These are phyloP conservation scores for Podila minutissima DNA, from an alignment of 192 early-diverging fungal species.

Conservation along the genomic window DNA sequence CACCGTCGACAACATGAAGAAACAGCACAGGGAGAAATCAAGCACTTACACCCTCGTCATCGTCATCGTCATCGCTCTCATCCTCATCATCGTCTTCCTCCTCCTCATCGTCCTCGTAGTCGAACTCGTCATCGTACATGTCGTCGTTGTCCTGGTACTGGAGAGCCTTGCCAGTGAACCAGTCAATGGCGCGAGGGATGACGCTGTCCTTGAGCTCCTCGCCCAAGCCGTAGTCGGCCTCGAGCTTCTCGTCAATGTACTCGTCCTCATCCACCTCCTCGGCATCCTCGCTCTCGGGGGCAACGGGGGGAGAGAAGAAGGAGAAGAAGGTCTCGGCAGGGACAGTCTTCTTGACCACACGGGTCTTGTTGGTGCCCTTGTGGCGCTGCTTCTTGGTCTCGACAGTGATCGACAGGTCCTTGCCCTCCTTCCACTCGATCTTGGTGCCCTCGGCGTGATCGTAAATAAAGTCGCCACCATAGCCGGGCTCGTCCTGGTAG, in stretches of 20 bases:
- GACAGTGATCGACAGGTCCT: conserved; percentile 92
- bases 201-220: conserved; percentile 99
- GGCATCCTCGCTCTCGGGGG: conserved; percentile 68
- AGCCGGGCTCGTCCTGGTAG: conserved; percentile 84
- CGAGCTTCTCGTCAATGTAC: conserved; percentile 81
- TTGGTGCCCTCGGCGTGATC: conserved; percentile 91
- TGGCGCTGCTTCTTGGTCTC: conserved; percentile 99
- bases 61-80: conserved; percentile 60
- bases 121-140: conserved; percentile 67
- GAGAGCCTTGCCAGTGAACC: conserved; percentile 98
- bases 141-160: conserved; percentile 81
- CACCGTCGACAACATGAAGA: conserved; percentile 5
- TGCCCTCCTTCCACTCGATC: conserved; percentile 97
- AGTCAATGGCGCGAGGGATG: conserved; percentile 95
- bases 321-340: conserved; percentile 97
- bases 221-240: conserved; percentile 96
- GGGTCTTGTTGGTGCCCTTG: conserved; percentile 98
- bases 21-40: neutral
- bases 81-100: conserved; percentile 74
- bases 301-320: conserved; percentile 91
- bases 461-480: conserved; percentile 88
- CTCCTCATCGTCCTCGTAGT: conserved; percentile 60
- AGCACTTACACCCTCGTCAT: conserved; percentile 54
- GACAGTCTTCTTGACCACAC: conserved; percentile 96
- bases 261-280: conserved; percentile 78